These are phyloP conservation scores for Suillus spraguei DNA, from an alignment of 768 basidiomycete species.

Conservation along the genomic window DNA sequence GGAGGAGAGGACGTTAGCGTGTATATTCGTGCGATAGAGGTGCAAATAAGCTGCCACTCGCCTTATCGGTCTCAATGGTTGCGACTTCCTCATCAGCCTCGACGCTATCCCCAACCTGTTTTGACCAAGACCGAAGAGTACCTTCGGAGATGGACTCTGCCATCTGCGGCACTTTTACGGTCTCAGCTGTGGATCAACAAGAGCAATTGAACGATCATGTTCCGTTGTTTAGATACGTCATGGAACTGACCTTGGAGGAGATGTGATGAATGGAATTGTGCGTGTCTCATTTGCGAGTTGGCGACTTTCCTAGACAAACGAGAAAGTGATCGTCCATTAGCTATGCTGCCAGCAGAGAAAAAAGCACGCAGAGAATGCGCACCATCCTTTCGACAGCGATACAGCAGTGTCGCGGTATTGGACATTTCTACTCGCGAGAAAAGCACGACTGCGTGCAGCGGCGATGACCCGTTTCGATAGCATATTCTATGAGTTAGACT, in stretches of 20 bases:
- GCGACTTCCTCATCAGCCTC: conserved; percentile 94
- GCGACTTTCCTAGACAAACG: conserved; percentile 44
- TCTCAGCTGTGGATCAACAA: conserved; percentile 59
- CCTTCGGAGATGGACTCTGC: conserved; percentile 98
- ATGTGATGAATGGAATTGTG: conserved; percentile 71
- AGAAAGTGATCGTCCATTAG: conserved; percentile 11
- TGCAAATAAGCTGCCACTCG: conserved; percentile 31
- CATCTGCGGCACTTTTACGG: conserved; percentile 96
- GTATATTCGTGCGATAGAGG: background rate
- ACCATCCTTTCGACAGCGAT: conserved; percentile 52
- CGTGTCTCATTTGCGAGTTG: conserved; percentile 47
- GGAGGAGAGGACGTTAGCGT: conserved; percentile 13
- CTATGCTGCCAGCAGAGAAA: conserved; percentile 7
- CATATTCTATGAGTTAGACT: conserved; percentile 41
- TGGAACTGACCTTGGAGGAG: conserved; percentile 63
- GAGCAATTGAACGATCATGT: conserved; percentile 17
- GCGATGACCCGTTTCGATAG: conserved; percentile 71
- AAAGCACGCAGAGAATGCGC: conserved; percentile 28
- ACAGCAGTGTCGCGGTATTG: conserved; percentile 29
- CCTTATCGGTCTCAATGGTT: conserved; percentile 99
- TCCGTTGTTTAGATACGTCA: conserved; percentile 20
- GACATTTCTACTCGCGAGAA: conserved; percentile 41
- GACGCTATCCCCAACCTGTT: conserved; percentile 91
- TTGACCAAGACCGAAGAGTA: conserved; percentile 92
- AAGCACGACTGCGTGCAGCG: conserved; percentile 59